Evolutionary conservation across 2,329 filamentous ascomycete species (phyloP), one percentile per base, ranked within the genome.

Genomic region (Calonectria henricotiae): DNA sequence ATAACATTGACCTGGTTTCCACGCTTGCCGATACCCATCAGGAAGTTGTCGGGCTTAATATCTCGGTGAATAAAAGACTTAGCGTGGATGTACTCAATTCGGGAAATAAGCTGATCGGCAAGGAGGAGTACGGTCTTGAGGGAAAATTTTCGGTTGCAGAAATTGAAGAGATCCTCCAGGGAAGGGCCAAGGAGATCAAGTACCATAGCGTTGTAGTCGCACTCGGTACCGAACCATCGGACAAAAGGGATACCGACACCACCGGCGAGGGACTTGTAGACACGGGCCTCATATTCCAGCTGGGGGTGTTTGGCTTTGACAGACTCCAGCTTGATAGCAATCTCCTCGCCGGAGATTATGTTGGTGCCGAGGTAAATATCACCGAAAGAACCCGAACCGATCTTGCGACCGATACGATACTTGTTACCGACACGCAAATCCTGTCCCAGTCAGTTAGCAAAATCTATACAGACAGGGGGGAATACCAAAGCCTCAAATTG

Each of bases 91-190:
- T 68, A 54, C 39, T 75, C 41, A 27, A 75, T 66, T 15, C 74
- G 71, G 11, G 67, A 65, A 5, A 77, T 71, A 12, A 71, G 51
- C 67, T 78, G 72, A 25, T 77, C 73, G 11, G 69, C 74, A 0
- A 77, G 51, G 7, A 76, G 70, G 37, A 77, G 75, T 9, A 73
- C 60, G 6, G 75, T 78, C 69, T 78, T 78, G 51, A 76, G 71
- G 5, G 74, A 76, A 46, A 78, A 73, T 2, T 35, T 17, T 7
- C 64, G 51, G 54, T 51, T 62, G 67, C 74, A 78, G 54, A 68
- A 73, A 43, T 72, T 70, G 66, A 76, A 92, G 25, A 93, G 85
- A 78, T 93, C 91, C 82, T 93, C 90, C 80, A 93, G 86, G 73
- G 89, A 91, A 54, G 92, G 91, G 67, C 92, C 91, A 68, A 80